Evolutionary conservation across 371 early-diverging fungal species (phyloP).

Genomic region (Synchytrium microbalum): DNA sequence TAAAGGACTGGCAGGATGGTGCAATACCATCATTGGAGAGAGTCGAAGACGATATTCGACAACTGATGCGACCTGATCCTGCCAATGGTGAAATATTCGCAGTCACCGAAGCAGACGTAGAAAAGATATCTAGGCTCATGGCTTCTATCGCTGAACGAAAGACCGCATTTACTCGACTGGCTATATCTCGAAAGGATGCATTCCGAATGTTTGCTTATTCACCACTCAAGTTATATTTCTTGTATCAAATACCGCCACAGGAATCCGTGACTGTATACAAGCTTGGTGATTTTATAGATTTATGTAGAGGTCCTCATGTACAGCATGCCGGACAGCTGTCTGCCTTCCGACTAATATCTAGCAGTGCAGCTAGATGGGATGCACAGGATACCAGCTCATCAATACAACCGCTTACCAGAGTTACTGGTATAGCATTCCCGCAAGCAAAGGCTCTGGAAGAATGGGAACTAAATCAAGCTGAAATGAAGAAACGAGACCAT

Average conservation of each 20-base stretch:
- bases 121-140: slow-evolving; percentile 15
- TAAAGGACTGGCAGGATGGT: background rate
- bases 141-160: slow-evolving; percentile 33
- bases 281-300: slow-evolving; percentile 49
- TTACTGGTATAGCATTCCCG: slow-evolving; percentile 38
- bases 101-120: slow-evolving; percentile 19
- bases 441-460: slow-evolving; percentile 27
- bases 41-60: slow-evolving; percentile 9
- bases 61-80: slow-evolving; percentile 22
- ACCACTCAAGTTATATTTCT: slow-evolving; percentile 35
- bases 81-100: slow-evolving; percentile 5
- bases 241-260: slow-evolving; percentile 19
- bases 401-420: slow-evolving; percentile 27
- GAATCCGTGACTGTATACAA: slow-evolving; percentile 39
- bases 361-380: slow-evolving; percentile 26
- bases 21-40: background rate
- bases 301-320: slow-evolving; percentile 60
- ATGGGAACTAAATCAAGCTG: slow-evolving; percentile 27
- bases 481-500: slow-evolving; percentile 44
- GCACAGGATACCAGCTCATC: slow-evolving; percentile 9
- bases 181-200: slow-evolving; percentile 34
- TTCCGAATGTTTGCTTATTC: slow-evolving; percentile 42
- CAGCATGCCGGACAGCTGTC: slow-evolving; percentile 30
- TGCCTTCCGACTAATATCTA: slow-evolving; percentile 20
- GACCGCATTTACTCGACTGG: slow-evolving; percentile 33